Evolutionary conservation across 441 rosid genomes (phyloP).

Genomic region (Metrosideros polymorpha): DNA sequence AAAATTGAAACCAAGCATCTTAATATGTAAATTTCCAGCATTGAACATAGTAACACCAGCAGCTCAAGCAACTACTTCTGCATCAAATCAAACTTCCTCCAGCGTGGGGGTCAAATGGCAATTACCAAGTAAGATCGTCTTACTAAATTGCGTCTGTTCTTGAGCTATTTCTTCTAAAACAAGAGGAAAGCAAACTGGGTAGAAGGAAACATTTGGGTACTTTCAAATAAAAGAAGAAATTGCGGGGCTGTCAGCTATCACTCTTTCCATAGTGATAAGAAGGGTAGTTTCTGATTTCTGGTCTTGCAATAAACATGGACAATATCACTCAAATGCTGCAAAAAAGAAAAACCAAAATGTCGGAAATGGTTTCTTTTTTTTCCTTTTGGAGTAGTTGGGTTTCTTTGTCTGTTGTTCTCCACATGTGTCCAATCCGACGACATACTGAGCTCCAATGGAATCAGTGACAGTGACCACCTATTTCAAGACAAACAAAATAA

Average conservation of each 20-base stretch:
- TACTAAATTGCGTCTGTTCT: not conserved
- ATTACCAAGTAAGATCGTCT: not conserved
- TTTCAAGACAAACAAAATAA: too few relatives aligned
- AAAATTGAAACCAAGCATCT: too few relatives aligned
- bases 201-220: not conserved
- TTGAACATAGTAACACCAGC: too few relatives aligned
- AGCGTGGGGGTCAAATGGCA: too few relatives aligned
- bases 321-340: not conserved
- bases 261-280: not conserved
- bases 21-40: too few relatives aligned
- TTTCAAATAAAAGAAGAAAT: not conserved
- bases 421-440: not conserved
- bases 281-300: not conserved
- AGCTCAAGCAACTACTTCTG: too few relatives aligned
- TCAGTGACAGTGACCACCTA: too few relatives aligned
- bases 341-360: not conserved
- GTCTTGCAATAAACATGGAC: not conserved
- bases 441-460: too few relatives aligned
- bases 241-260: not conserved
- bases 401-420: not conserved
- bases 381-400: not conserved
- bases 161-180: not conserved
- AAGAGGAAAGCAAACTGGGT: not conserved
- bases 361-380: not conserved
- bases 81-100: too few relatives aligned